Evolutionary conservation across 805 yeast genomes (phyloP), one percentile per base, ranked within the genome.

Genomic region (Kluyveromyces siamensis): DNA sequence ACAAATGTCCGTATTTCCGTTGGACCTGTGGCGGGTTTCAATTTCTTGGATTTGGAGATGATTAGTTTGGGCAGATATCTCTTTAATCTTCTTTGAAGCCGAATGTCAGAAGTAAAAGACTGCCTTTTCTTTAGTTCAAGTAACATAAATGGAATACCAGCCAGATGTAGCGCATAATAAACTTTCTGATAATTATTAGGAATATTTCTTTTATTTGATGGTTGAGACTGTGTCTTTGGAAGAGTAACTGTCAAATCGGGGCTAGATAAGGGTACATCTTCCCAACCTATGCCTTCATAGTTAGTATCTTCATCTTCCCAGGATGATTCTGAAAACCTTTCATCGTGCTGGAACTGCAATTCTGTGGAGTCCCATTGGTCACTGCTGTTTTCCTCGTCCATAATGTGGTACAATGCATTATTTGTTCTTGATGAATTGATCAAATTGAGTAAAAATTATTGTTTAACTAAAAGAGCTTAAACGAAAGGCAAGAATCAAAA

Each of bases 11-110:
- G 37, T 3, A 55, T 19, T 46, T 46, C 37, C 6, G 45, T 36
- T 1, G 33, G 41, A 6, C 27, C 14, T 17, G 27, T 25, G n/a
- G 27, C 17, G 2, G 27, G 17, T 6, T 37, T 37, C 51, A 56
- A 50, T 14, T 43, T 37, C 19, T 48, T 43, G 40, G 58, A 60
- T 43, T 55, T 59, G 35, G 52, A 51, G 4, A 25, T 37, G 11
- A 62, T 57, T 18, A 58, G 6, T 46, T 59, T 58, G 0, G 67
- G 67, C 14, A 62, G 52, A 10, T 61, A 51, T 18, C 55, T 50
- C 40, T 51, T 54, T 10, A 58, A 42, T 27, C 58, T 46, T 48
- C 58, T 51, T 39, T 55, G 53, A 10, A 57, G 37, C 47, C 59
- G 44, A 10, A 48, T 51, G 44, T 60, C 59, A 3, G 41, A 9